These are phyloP conservation scores for Calophaca sinica DNA, from an alignment of 306 rosid genomes.

Conservation along the genomic window DNA sequence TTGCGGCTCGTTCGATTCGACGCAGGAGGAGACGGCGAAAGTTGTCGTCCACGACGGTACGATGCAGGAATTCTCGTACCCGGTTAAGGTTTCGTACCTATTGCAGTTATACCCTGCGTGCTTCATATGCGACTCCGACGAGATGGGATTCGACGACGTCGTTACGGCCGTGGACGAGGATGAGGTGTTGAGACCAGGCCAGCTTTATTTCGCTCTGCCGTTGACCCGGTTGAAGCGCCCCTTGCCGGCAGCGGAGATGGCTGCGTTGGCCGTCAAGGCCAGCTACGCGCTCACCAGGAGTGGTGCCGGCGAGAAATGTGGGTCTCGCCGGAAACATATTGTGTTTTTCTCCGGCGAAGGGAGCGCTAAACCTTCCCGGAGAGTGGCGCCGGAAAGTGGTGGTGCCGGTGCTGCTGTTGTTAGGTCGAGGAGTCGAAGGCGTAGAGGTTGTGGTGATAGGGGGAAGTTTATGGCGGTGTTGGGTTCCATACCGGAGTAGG, in stretches of 20 bases:
- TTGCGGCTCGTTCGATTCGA: slow-evolving; percentile 59
- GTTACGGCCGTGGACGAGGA: slow-evolving; percentile 60
- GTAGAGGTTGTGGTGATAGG: slow-evolving; percentile 39
- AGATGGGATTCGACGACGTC: slow-evolving; percentile 77
- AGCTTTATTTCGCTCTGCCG: slow-evolving; percentile 87
- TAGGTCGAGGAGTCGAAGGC: slow-evolving; percentile 41
- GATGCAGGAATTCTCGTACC: slow-evolving; percentile 65
- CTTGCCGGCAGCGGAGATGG: slow-evolving; percentile 72
- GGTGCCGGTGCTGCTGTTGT: neutral
- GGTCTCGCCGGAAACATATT: slow-evolving; percentile 47
- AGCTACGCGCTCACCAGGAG: slow-evolving; percentile 61
- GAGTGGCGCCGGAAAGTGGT: slow-evolving; percentile 17
- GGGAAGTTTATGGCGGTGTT: slow-evolving; percentile 52
- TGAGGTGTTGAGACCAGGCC: slow-evolving; percentile 72
- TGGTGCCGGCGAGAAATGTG: slow-evolving; percentile 49
- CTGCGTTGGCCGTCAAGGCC: slow-evolving; percentile 88
- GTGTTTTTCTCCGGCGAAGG: slow-evolving; percentile 48
- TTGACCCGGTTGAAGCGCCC: slow-evolving; percentile 55
- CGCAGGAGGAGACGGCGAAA: slow-evolving; percentile 64
- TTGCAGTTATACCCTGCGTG: slow-evolving; percentile 66
- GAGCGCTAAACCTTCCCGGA: slow-evolving; percentile 31
- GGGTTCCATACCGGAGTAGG: slow-evolving; percentile 73
- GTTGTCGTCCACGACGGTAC: slow-evolving; percentile 73
- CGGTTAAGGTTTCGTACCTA: slow-evolving; percentile 68
- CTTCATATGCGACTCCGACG: slow-evolving; percentile 86